Conservation (phyloP, 2,329 filamentous ascomycete species). For the Chaetomiaceae sp. region DNA sequence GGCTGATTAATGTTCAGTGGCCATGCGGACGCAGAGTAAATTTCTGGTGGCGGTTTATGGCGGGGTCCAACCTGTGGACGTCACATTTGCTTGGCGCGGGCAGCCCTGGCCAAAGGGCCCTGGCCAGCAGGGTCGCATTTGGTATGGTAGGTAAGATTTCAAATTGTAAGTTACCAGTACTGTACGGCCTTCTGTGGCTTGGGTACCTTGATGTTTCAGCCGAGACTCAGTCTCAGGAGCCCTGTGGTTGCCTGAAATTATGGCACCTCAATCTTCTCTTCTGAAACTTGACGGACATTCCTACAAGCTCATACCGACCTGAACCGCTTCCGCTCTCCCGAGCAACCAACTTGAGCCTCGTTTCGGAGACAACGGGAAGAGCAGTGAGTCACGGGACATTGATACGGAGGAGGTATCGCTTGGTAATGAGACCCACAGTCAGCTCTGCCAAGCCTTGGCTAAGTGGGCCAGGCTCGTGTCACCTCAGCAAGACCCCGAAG, state of each 20-base stretch:
- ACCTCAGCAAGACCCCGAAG: conserved; percentile 3
- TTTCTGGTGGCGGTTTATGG: conserved; percentile 26
- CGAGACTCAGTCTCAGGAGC: too few relatives aligned
- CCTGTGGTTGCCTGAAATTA: too few relatives aligned
- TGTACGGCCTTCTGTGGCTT: too few relatives aligned
- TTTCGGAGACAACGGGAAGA: too few relatives aligned
- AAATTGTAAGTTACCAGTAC: not conserved
- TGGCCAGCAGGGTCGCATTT: not conserved
- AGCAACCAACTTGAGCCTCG: too few relatives aligned
- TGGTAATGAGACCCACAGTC: conserved; percentile 2
- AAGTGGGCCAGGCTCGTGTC: conserved; percentile 1
- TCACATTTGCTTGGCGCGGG: conserved; percentile 21
- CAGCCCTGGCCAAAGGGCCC: conserved; percentile 12
- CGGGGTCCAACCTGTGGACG: conserved; percentile 21
- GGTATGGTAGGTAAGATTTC: too few relatives aligned
- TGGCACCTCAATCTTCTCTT: too few relatives aligned
- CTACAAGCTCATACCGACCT: too few relatives aligned
- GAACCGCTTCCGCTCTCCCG: too few relatives aligned
- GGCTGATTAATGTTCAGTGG: conserved; percentile 14
- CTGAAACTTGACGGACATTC: too few relatives aligned
- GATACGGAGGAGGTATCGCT: too few relatives aligned
- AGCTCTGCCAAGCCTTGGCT: not conserved
- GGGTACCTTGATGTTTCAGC: too few relatives aligned
- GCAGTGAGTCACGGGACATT: conserved; percentile 6
- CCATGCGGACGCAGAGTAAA: conserved; percentile 7